These are phyloP conservation scores for Fusarium beomiforme DNA, from an alignment of 2,329 filamentous ascomycete genomes.

Conservation along the genomic window DNA sequence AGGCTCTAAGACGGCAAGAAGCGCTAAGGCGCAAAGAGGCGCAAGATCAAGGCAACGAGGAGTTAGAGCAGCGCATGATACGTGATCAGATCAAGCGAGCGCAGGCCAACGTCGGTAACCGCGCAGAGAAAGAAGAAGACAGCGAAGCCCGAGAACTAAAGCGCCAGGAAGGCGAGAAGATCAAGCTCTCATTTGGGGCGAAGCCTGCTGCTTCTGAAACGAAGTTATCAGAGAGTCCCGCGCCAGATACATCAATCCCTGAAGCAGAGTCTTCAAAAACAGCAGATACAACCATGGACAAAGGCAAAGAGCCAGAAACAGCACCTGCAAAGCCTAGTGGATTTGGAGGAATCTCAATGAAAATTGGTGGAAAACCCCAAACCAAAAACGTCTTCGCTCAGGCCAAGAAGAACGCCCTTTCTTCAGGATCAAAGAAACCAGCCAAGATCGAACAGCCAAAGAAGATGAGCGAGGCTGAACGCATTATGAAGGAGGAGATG, in stretches of 20 bases:
- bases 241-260: conserved; percentile 9
- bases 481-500: conserved; percentile 88
- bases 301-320: conserved; percentile 20
- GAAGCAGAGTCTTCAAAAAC: conserved; percentile 16
- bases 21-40: conserved; percentile 84
- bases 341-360: conserved; percentile 66
- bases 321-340: conserved; percentile 47
- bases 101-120: conserved; percentile 59
- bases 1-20: conserved; percentile 82
- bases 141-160: conserved; percentile 60
- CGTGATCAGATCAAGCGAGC: conserved; percentile 85
- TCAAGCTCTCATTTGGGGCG: conserved; percentile 74
- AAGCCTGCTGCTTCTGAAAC: conserved; percentile 46
- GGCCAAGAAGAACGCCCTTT: conserved; percentile 75
- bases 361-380: conserved; percentile 70
- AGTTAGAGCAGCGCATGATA: conserved; percentile 85
- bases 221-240: conserved; percentile 29
- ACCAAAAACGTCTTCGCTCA: conserved; percentile 80
- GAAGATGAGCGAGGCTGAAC: conserved; percentile 88
- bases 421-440: conserved; percentile 68
- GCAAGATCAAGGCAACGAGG: conserved; percentile 90
- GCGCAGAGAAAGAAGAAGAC: conserved; percentile 54
- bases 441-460: conserved; percentile 70
- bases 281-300: conserved; percentile 1
- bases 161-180: conserved; percentile 77